Conservation (phyloP, 108 stramenopile genomes). For the Skeletonema menzelii region DNA sequence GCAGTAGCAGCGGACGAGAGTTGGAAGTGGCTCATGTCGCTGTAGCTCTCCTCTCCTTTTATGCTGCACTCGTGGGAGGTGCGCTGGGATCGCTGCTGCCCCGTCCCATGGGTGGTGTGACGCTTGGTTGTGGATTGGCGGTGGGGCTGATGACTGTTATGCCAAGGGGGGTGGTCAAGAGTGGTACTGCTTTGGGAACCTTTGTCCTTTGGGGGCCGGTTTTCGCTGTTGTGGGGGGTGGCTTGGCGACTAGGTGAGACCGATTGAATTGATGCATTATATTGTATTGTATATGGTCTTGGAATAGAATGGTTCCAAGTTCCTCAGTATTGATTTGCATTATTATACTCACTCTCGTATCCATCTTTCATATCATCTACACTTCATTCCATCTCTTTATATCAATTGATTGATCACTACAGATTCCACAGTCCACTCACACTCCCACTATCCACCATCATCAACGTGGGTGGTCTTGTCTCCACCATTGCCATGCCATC, state of each 20-base stretch:
- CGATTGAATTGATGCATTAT: no score
- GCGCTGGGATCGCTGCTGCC: conserved; percentile 71
- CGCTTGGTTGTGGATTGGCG: conserved; percentile 50
- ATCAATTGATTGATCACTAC: conserved; percentile 1
- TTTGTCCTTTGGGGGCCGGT: conserved; percentile 1
- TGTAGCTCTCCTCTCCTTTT: conserved; percentile 47
- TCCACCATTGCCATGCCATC: conserved; percentile 43
- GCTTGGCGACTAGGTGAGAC: conserved; percentile 32
- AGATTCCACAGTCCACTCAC: conserved; percentile 49
- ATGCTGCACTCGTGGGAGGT: conserved; percentile 60
- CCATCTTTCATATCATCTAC: not conserved
- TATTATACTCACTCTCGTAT: not conserved
- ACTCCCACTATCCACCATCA: conserved; percentile 54
- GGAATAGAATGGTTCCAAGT: no score
- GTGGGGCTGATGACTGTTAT: conserved; percentile 2
- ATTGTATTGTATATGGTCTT: no score
- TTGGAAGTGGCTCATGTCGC: conserved; percentile 64
- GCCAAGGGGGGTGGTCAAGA: not conserved
- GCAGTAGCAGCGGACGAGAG: not conserved
- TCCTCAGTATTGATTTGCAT: not conserved
- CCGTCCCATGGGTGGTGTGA: conserved; percentile 55
- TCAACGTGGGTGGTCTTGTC: conserved; percentile 62
- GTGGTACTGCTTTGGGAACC: not conserved
- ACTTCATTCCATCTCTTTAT: not conserved
- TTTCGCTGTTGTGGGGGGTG: conserved; percentile 14